Conservation (phyloP, 768 basidiomycete genomes). For the Nevesoporus exiguus region DNA sequence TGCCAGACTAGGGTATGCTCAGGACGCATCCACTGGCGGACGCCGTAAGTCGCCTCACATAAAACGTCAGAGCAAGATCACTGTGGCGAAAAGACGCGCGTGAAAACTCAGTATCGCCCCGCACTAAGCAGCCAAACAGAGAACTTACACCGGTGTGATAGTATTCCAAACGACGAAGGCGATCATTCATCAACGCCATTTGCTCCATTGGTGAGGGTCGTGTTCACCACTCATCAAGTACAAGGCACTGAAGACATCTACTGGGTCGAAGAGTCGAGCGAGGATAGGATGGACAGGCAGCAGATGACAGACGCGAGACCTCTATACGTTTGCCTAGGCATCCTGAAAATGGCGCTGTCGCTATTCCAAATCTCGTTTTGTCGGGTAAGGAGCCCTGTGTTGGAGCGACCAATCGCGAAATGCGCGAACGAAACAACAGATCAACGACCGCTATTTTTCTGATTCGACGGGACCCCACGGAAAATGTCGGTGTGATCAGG, state of each 20-base stretch:
- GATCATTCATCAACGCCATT: conserved; percentile 27
- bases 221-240: conserved; percentile 17
- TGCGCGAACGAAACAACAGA: conserved; percentile 4
- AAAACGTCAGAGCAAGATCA: conserved; percentile 27
- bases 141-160: conserved; percentile 29
- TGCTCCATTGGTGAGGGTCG: conserved; percentile 29
- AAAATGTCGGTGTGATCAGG: not conserved
- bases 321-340: conserved; percentile 17
- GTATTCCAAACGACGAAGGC: conserved; percentile 28
- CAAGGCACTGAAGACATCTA: conserved; percentile 20
- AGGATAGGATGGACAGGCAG: not conserved
- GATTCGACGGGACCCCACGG: conserved; percentile 3
- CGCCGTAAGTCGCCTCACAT: conserved; percentile 13
- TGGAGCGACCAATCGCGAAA: conserved; percentile 21
- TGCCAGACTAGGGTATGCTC: conserved; percentile 22
- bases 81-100: conserved; percentile 2
- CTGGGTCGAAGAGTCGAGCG: not conserved
- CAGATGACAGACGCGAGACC: not conserved
- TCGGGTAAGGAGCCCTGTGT: not conserved
- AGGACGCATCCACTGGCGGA: not conserved
- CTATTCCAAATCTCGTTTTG: not conserved
- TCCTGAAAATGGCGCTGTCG: not conserved
- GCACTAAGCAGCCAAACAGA: not conserved
- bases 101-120: not conserved
- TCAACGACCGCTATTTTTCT: conserved; percentile 12